Evolutionary conservation across 805 yeast species (phyloP), one percentile per base, ranked within the genome.

Genomic region (Nakazawaea ernobii): DNA sequence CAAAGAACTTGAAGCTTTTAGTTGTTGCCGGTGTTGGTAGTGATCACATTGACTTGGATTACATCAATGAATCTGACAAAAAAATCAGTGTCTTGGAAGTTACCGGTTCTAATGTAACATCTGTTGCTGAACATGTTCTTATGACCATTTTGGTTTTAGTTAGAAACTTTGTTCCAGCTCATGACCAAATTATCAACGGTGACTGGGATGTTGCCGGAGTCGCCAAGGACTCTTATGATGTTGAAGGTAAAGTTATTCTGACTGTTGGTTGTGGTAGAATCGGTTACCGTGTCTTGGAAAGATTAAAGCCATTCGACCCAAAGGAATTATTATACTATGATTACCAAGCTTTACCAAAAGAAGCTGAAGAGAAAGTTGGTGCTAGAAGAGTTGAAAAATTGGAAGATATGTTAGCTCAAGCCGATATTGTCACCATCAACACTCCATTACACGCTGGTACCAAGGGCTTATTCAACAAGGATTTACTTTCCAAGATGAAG

Each of bases 1-100:
- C 92, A 32, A 80, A 81, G 62, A 84, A 82, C 45, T 74, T 86
- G 65, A 84, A 84, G 69, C 60, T 83, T 44, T 70, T 82, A 51
- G 73, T 84, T 55, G 86, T 91, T 42, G 95, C 95, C 8, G 95
- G 94, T 56, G 90, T 86, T 50, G 95, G 95, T 10, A 82, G 89
- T 17, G 94, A 86, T 62, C 94, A 86, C 65, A 73, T 85, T 52
- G 92, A 85, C 59, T 72, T 86, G 57, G 74, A 74, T 55, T 85
- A 85, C 56, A 69, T 69, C 56, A 62, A 67, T 55, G 81, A 87
- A 53, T 77, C 80, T 55, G 80, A 77, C 53, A 69, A 70, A 50
- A 75, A 78, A 52, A 77, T 86, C 58, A 73, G 84, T 14, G 94
- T 86, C 15, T 70, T 80, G 43, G 94, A 86, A 67, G 94, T 86